Conservation (phyloP, 768 basidiomycete genomes). For the Naganishia onofrii region DNA sequence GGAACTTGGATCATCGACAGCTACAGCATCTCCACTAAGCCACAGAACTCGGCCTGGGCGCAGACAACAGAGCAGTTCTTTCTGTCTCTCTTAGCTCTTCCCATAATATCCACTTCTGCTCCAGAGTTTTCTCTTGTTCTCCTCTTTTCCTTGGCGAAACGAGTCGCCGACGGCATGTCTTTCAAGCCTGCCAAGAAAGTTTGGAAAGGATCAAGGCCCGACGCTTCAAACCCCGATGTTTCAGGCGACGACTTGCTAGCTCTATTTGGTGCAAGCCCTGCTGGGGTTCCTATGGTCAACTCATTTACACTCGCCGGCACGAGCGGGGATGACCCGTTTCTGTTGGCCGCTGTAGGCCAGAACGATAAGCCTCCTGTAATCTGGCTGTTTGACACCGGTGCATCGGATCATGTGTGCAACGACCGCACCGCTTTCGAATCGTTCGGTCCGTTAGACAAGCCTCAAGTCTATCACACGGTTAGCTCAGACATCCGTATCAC, state of each 20-base stretch:
- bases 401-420: slow-evolving; percentile 10
- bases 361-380: neutral
- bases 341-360: neutral
- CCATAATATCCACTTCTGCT: no score
- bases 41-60: no score
- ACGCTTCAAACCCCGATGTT: neutral
- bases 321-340: neutral
- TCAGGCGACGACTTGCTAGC: neutral
- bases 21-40: no score
- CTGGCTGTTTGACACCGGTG: slow-evolving; percentile 4
- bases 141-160: no score
- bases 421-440: neutral
- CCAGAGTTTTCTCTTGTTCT: no score
- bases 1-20: no score
- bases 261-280: neutral
- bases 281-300: neutral
- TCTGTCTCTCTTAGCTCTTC: no score
- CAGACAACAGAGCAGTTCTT: no score
- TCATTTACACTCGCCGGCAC: neutral
- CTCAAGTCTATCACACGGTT: neutral
- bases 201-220: no score
- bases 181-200: neutral
- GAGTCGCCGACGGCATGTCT: neutral
- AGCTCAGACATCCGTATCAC: neutral
- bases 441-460: neutral